Evolutionary conservation across 352 stramenopile species (phyloP).

Genomic region (Thraustotheca clavata): DNA sequence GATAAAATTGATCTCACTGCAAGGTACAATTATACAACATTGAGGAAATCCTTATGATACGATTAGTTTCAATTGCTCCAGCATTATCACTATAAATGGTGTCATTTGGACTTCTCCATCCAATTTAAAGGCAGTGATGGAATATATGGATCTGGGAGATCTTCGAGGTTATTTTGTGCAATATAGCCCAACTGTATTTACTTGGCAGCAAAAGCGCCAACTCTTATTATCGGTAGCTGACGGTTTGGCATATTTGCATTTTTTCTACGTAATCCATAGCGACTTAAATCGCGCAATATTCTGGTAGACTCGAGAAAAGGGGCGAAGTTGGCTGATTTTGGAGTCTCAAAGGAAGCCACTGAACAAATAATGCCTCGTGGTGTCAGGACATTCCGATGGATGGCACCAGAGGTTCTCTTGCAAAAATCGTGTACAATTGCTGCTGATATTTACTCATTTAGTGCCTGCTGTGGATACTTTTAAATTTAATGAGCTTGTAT

Average conservation of each 20-base stretch:
- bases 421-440: too few species aligned
- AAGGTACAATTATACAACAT: too few species aligned
- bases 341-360: neutral
- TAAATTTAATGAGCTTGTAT: too few species aligned
- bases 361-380: neutral
- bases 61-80: neutral
- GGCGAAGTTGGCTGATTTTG: neutral
- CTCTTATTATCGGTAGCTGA: neutral
- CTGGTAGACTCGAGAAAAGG: neutral
- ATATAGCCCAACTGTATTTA: neutral
- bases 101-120: conserved; percentile 4
- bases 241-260: conserved; percentile 9
- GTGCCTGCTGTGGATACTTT: too few species aligned
- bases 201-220: neutral
- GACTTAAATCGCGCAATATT: conserved; percentile 6
- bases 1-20: too few species aligned
- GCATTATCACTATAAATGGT: neutral
- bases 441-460: too few species aligned
- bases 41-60: too few species aligned
- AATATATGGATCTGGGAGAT: conserved; percentile 5
- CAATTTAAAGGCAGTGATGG: conserved; percentile 7
- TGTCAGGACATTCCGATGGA: neutral
- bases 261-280: neutral
- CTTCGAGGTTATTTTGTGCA: neutral
- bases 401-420: conserved; percentile 1